Evolutionary conservation across 495 filamentous ascomycete genomes (phyloP).

Genomic region (Hypoxylon cercidicola): DNA sequence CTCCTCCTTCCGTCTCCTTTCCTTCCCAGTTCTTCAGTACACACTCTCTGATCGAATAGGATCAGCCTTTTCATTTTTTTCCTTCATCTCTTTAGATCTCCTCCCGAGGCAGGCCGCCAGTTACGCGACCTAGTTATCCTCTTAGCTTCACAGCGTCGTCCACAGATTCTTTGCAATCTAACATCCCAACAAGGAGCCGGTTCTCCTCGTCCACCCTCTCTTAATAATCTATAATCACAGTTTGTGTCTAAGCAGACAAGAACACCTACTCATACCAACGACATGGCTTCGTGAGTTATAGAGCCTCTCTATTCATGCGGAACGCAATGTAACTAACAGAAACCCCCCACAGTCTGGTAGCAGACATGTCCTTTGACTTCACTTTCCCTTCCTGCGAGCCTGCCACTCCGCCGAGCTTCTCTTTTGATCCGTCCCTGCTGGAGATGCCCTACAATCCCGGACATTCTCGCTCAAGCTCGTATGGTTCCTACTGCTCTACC

Average conservation of each 20-base stretch:
- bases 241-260: conserved; percentile 50
- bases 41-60: conserved; percentile 45
- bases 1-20: conserved; percentile 36
- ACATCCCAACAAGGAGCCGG: conserved; percentile 37
- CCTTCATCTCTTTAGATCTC: conserved; percentile 43
- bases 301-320: conserved; percentile 1
- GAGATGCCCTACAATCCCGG: conserved; percentile 58
- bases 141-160: conserved; percentile 38
- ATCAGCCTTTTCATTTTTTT: conserved; percentile 40
- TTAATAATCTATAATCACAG: conserved; percentile 53
- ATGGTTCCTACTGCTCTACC: conserved; percentile 65
- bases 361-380: conserved; percentile 64
- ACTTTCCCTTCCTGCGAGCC: conserved; percentile 60
- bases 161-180: conserved; percentile 22
- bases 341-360: conserved; percentile 54
- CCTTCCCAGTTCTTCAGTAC: conserved; percentile 46
- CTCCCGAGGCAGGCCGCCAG: conserved; percentile 32
- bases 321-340: conserved; percentile 40
- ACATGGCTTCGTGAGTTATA: conserved; percentile 63
- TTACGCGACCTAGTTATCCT: conserved; percentile 33
- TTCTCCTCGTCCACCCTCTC: conserved; percentile 36
- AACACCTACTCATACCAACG: conserved; percentile 45
- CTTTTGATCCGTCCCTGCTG: conserved; percentile 64
- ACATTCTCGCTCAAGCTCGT: conserved; percentile 63
- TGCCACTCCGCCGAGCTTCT: conserved; percentile 60